A percentile compares a stretch with the other conserved stretches of the same genome.
These are phyloP conservation scores for Cercospora sesami DNA, from an alignment of 2,329 filamentous ascomycete genomes.

Conservation along the genomic window DNA sequence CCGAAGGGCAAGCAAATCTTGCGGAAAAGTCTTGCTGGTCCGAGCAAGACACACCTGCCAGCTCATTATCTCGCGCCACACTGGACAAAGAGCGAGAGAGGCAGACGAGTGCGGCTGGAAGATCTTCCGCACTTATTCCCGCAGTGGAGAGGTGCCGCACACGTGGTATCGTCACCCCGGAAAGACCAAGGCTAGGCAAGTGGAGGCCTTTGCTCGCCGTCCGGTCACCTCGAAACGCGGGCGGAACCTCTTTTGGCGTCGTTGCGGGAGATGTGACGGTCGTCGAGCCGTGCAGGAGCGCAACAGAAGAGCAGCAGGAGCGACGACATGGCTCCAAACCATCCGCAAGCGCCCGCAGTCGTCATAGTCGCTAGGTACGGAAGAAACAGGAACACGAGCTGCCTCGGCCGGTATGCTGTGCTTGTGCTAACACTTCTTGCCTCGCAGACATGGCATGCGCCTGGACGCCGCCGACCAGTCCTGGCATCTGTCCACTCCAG, in stretches of 20 bases:
- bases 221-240: not conserved
- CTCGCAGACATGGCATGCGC: slow-evolving; percentile 77
- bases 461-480: slow-evolving; percentile 92
- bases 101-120: slow-evolving; percentile 1
- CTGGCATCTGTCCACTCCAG: slow-evolving; percentile 91
- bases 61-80: not conserved
- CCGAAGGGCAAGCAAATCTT: slow-evolving; percentile 1
- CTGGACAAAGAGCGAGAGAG: not conserved
- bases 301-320: slow-evolving; percentile 1
- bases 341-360: slow-evolving; percentile 47
- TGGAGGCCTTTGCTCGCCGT: slow-evolving; percentile 5
- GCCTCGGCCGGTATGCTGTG: slow-evolving; percentile 15
- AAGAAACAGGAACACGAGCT: slow-evolving; percentile 14
- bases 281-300: not conserved
- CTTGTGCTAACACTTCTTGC: slow-evolving; percentile 5
- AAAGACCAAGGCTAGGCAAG: slow-evolving; percentile 1
- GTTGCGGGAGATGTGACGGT: not conserved
- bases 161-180: slow-evolving; percentile 1
- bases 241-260: not conserved
- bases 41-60: not conserved
- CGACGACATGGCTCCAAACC: slow-evolving; percentile 1
- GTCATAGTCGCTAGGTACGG: slow-evolving; percentile 53
- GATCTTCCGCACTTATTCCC: not conserved
- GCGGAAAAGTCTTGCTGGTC: not conserved
- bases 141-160: not conserved